Evolutionary conservation across 768 basidiomycete genomes (phyloP).

Genomic region (Psilocybe sp.): DNA sequence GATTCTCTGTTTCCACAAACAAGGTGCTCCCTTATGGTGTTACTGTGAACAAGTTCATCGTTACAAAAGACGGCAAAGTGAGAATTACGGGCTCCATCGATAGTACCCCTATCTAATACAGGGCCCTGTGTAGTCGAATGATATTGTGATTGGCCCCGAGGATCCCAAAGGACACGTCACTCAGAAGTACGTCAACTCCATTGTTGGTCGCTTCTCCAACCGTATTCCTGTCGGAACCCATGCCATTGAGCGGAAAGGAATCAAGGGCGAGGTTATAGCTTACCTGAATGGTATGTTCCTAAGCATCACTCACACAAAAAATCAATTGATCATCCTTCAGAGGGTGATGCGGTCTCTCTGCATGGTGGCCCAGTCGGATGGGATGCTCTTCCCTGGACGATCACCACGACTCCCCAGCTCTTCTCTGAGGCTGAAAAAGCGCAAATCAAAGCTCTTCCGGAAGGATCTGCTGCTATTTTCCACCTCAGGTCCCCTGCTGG

Average conservation of each 20-base stretch:
- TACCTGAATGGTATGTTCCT: constrained; percentile 35
- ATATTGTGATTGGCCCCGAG: constrained; percentile 75
- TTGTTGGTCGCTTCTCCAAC: constrained; percentile 74
- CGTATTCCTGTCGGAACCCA: constrained; percentile 63
- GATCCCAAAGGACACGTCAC: constrained; percentile 51
- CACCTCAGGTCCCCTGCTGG: constrained; percentile 56
- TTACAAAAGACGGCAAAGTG: constrained; percentile 65
- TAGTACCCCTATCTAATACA: not conserved
- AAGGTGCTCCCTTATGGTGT: constrained; percentile 67
- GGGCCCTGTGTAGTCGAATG: constrained; percentile 52
- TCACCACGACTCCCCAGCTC: constrained; percentile 39
- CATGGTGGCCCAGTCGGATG: constrained; percentile 72
- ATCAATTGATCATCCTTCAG: constrained; percentile 23
- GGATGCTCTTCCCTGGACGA: constrained; percentile 54
- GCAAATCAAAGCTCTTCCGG: constrained; percentile 33
- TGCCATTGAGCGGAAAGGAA: constrained; percentile 49
- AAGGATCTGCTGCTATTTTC: constrained; percentile 48
- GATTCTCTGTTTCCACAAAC: not conserved
- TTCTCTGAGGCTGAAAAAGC: constrained; percentile 55
- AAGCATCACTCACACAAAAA: not conserved
- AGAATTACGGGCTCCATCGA: constrained; percentile 13
- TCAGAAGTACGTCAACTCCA: constrained; percentile 70
- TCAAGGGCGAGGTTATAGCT: constrained; percentile 44
- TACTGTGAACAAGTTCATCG: constrained; percentile 65
- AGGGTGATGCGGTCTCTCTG: constrained; percentile 56